Evolutionary conservation across 495 filamentous ascomycete genomes (phyloP).

Genomic region (Haplographium delicatum): DNA sequence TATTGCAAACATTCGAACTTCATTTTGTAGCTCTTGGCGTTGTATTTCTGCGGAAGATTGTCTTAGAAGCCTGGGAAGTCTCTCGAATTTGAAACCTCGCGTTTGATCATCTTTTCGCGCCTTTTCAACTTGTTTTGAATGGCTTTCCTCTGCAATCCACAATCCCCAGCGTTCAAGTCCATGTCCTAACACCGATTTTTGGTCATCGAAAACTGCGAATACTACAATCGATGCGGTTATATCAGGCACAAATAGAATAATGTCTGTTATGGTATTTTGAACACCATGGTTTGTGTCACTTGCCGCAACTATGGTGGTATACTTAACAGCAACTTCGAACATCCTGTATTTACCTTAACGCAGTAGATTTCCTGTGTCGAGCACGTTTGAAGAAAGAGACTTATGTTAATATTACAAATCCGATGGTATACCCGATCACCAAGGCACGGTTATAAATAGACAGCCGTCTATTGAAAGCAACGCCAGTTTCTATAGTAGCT

Average conservation of each 20-base stretch:
- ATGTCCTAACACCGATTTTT: constrained; percentile 22
- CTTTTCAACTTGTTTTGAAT: not conserved
- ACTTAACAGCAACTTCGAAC: constrained; percentile 39
- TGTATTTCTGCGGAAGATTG: not conserved
- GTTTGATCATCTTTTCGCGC: not conserved
- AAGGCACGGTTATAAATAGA: constrained; percentile 44
- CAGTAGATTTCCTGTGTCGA: too few relatives aligned
- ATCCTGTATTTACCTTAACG: constrained; percentile 6
- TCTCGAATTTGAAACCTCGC: constrained; percentile 16
- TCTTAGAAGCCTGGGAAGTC: constrained; percentile 13
- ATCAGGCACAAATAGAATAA: constrained; percentile 39
- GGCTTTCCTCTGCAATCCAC: constrained; percentile 9
- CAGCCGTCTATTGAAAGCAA: constrained; percentile 18
- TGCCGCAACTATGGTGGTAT: constrained; percentile 29
- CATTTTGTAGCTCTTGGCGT: constrained; percentile 9
- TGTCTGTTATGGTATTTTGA: constrained; percentile 32
- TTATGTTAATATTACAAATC: constrained; percentile 37
- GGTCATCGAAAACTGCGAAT: constrained; percentile 22
- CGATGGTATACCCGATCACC: constrained; percentile 40
- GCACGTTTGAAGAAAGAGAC: not conserved
- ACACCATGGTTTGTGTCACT: constrained; percentile 31
- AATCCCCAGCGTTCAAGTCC: constrained; percentile 12
- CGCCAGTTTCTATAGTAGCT: not conserved
- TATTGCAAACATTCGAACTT: constrained; percentile 10
- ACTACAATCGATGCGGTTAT: constrained; percentile 33